Percentiles rank a stretch among this genome's conserved stretches.
Conservation (phyloP, 441 rosid species). For the Syzygium malaccense region DNA sequence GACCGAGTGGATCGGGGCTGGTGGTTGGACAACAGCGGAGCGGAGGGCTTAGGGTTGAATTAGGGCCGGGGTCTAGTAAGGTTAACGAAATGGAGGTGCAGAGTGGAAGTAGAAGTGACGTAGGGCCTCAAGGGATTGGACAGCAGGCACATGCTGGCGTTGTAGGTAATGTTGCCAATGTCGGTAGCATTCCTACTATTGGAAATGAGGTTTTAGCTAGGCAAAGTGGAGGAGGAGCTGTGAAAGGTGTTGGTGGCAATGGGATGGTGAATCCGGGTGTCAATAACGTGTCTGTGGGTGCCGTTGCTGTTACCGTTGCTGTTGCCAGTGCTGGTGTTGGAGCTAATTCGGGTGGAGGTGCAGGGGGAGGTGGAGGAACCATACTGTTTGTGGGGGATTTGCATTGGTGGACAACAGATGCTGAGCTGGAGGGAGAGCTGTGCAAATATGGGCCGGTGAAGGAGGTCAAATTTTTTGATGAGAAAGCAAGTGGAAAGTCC, state of each 20-base stretch:
- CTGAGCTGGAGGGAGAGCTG: slow-evolving; percentile 62
- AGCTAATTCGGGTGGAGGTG: slow-evolving; percentile 16
- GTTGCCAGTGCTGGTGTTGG: background rate
- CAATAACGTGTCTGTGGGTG: slow-evolving; percentile 13
- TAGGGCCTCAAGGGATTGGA: slow-evolving; percentile 24
- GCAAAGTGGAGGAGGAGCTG: slow-evolving; percentile 21
- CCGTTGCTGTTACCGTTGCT: background rate
- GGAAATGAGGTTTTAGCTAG: slow-evolving; percentile 33
- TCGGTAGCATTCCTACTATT: background rate
- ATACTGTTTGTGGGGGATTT: slow-evolving; percentile 75
- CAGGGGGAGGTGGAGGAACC: slow-evolving; percentile 53
- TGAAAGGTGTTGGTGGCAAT: slow-evolving; percentile 22
- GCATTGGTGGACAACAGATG: slow-evolving; percentile 98
- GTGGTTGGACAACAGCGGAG: slow-evolving; percentile 16
- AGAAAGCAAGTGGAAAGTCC: slow-evolving; percentile 87
- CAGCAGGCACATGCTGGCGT: slow-evolving; percentile 19
- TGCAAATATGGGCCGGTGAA: slow-evolving; percentile 70
- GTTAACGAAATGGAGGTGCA: slow-evolving; percentile 27
- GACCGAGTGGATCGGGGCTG: slow-evolving; percentile 7
- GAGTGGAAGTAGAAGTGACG: slow-evolving; percentile 17
- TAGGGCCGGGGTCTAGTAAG: slow-evolving; percentile 22
- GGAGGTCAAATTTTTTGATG: slow-evolving; percentile 89
- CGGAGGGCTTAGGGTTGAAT: slow-evolving; percentile 48
- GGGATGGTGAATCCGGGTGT: slow-evolving; percentile 25
- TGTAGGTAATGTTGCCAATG: slow-evolving; percentile 5